Evolutionary conservation across 2,329 filamentous ascomycete species (phyloP).

Genomic region (Penicillium thymicola): DNA sequence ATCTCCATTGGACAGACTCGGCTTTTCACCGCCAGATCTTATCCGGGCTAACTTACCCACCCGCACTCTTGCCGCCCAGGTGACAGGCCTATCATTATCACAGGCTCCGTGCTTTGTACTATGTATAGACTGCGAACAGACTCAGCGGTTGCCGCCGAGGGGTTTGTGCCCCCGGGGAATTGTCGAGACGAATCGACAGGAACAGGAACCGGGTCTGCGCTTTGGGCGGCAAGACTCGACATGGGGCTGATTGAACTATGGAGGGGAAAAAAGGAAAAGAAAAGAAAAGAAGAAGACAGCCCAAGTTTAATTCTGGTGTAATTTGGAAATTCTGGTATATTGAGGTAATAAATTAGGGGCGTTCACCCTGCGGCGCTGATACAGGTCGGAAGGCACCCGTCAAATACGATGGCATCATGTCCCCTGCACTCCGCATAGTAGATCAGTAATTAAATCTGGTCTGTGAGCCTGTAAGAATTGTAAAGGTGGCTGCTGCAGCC

Average conservation of each 20-base stretch:
- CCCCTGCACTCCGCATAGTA: constrained; percentile 6
- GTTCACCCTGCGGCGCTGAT: neutral
- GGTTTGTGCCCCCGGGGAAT: constrained; percentile 4
- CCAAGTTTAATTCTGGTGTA: neutral
- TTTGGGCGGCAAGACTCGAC: constrained; percentile 2
- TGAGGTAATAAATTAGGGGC: neutral
- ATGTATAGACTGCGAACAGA: constrained; percentile 19
- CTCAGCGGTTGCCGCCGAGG: constrained; percentile 8
- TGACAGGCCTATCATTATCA: constrained; percentile 17
- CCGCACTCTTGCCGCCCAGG: constrained; percentile 7
- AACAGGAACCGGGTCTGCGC: neutral
- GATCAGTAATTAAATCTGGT: constrained; percentile 7
- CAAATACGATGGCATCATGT: constrained; percentile 5
- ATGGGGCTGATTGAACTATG: neutral
- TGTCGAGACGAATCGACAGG: neutral
- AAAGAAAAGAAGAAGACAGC: neutral
- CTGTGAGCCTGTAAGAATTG: neutral
- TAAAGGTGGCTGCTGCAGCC: constrained; percentile 3
- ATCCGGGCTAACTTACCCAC: constrained; percentile 4
- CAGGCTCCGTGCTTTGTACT: neutral
- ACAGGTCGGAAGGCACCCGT: neutral
- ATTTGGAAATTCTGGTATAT: neutral
- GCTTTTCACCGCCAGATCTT: constrained; percentile 21
- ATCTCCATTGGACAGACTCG: constrained; percentile 19
- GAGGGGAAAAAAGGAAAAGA: neutral